Evolutionary conservation across 2,329 filamentous ascomycete species (phyloP).

Genomic region (Stachybotrys echinatus): DNA sequence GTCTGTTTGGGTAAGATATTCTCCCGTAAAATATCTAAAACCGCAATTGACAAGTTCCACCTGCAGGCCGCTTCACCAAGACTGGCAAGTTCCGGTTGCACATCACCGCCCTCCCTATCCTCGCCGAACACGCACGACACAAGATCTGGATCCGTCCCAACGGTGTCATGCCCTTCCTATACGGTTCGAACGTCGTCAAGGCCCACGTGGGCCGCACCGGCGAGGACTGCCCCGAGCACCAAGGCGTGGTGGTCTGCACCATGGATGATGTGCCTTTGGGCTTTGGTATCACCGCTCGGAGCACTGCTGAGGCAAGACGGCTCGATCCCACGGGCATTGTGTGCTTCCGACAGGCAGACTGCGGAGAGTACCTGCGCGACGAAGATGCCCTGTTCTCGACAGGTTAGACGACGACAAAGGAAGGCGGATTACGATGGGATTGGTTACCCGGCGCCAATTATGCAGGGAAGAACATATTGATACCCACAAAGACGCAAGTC

Average conservation of each 20-base stretch:
- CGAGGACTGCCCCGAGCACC: constrained; percentile 90
- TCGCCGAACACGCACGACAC: constrained; percentile 87
- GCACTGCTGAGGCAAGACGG: constrained; percentile 74
- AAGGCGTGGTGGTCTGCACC: constrained; percentile 81
- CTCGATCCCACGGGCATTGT: constrained; percentile 87
- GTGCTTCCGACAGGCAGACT: constrained; percentile 87
- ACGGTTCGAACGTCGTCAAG: constrained; percentile 81
- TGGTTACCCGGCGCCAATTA: too few relatives aligned
- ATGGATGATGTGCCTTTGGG: constrained; percentile 94
- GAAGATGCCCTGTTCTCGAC: constrained; percentile 61
- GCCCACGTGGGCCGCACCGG: constrained; percentile 72
- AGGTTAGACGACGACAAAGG: too few relatives aligned
- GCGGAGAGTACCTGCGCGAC: constrained; percentile 90
- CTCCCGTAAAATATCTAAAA: not conserved
- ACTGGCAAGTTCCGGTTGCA: constrained; percentile 92
- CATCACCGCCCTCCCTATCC: constrained; percentile 81
- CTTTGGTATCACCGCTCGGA: constrained; percentile 87
- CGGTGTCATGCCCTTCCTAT: constrained; percentile 95
- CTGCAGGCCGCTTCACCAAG: constrained; percentile 85
- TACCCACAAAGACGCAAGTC: too few relatives aligned
- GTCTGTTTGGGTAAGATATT: constrained; percentile 62
- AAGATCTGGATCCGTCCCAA: constrained; percentile 97
- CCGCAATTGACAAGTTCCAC: constrained; percentile 6
- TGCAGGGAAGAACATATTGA: too few relatives aligned
- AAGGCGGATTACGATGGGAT: too few relatives aligned